phyloP scores from a whole-genome alignment of 1,284 basidiomycete species.

The Fomitopsis schrenkii region DNA sequence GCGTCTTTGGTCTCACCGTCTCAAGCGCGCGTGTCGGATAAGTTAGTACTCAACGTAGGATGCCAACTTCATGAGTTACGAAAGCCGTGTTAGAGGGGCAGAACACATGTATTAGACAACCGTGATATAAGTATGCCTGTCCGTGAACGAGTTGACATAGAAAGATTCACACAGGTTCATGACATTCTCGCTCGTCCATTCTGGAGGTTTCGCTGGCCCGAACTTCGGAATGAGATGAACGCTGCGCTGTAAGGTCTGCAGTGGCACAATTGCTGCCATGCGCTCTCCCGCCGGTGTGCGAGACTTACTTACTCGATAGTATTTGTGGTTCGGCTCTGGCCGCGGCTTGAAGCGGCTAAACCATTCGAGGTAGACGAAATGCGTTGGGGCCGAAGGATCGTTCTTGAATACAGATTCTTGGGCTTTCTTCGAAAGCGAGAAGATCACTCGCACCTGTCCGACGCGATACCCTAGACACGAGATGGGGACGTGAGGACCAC shows the following conservation, averaged over 20 bases:
- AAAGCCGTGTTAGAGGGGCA: no score
- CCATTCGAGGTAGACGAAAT: slow-evolving; percentile 22
- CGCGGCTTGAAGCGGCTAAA: slow-evolving; percentile 29
- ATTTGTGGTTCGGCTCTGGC: neutral
- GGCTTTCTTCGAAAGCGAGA: slow-evolving; percentile 3
- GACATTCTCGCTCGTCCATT: slow-evolving; percentile 31
- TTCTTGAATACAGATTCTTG: slow-evolving; percentile 7
- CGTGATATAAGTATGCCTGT: slow-evolving; percentile 22
- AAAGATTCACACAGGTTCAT: slow-evolving; percentile 27
- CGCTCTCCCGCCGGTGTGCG: slow-evolving; percentile 11
- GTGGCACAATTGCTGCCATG: slow-evolving; percentile 22
- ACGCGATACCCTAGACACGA: slow-evolving; percentile 17
- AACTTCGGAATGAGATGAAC: slow-evolving; percentile 25
- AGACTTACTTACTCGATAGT: slow-evolving; percentile 14
- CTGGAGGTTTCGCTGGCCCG: slow-evolving; percentile 13
- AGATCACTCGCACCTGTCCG: slow-evolving; percentile 14
- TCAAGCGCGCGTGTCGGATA: no score
- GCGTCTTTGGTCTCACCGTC: no score
- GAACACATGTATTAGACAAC: neutral
- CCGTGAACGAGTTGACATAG: slow-evolving; percentile 27
- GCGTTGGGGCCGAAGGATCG: neutral
- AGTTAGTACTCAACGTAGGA: no score
- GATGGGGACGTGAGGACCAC: neutral
- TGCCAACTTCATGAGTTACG: neutral
- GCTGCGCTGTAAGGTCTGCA: slow-evolving; percentile 21